Conservation (phyloP, 352 stramenopile species). For the Globisporangium canariense region DNA sequence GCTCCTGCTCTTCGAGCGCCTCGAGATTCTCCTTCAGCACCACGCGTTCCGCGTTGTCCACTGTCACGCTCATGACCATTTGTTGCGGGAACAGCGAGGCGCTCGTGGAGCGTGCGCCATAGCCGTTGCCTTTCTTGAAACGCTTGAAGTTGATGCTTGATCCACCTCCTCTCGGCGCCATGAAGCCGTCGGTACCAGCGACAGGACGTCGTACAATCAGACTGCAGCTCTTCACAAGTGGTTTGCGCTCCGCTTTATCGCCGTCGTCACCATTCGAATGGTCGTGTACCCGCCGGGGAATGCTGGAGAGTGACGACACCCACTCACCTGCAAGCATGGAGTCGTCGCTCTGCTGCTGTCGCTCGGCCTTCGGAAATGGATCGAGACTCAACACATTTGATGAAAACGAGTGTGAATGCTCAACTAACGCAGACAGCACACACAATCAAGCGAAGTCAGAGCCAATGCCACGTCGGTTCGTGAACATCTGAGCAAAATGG, state of each 20-base stretch:
- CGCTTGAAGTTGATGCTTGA: constrained; percentile 72
- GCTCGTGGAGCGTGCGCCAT: constrained; percentile 27
- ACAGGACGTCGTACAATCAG: constrained; percentile 46
- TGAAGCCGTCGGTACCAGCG: background rate
- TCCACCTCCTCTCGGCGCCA: background rate
- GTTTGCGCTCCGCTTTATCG: constrained; percentile 30
- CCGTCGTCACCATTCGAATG: constrained; percentile 24
- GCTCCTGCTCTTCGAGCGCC: constrained; percentile 73
- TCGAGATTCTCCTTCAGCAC: constrained; percentile 61
- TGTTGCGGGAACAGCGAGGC: constrained; percentile 50
- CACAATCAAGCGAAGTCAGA: background rate
- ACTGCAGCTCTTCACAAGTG: constrained; percentile 44
- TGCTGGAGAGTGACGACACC: constrained; percentile 28
- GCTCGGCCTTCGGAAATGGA: background rate
- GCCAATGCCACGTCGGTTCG: too few relatives aligned
- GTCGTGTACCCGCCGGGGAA: background rate
- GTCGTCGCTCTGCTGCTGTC: background rate
- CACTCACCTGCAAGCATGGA: constrained; percentile 10
- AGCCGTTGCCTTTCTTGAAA: constrained; percentile 78
- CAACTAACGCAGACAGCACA: background rate
- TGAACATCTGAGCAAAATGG: background rate
- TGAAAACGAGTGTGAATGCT: constrained; percentile 5
- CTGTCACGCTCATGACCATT: constrained; percentile 55
- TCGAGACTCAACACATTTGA: constrained; percentile 18
- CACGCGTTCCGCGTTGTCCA: constrained; percentile 58